Evolutionary conservation across 2,329 filamentous ascomycete genomes (phyloP).

Genomic region (Cytospora mali): DNA sequence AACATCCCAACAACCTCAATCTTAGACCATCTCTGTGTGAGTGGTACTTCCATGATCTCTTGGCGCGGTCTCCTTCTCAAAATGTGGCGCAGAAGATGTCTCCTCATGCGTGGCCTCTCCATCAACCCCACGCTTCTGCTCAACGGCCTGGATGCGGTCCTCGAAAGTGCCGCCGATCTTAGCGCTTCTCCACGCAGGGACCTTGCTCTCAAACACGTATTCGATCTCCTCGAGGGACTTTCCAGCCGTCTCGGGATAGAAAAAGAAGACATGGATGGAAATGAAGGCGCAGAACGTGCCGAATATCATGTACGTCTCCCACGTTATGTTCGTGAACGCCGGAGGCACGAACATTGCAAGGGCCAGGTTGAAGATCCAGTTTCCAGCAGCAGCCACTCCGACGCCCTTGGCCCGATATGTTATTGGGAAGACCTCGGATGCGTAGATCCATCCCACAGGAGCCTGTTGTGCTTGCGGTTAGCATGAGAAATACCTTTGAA

Average conservation of each 20-base stretch:
- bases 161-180: conserved; percentile 21
- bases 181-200: conserved; percentile 23
- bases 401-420: conserved; percentile 56
- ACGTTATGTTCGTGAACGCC: conserved; percentile 48
- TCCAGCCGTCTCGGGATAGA: conserved; percentile 59
- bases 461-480: conserved; percentile 15
- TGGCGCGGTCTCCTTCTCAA: neutral
- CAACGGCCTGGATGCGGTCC: conserved; percentile 17
- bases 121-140: conserved; percentile 10
- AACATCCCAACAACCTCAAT: neutral
- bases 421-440: conserved; percentile 46
- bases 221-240: conserved; percentile 59
- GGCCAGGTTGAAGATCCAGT: conserved; percentile 55
- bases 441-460: conserved; percentile 39
- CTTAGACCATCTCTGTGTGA: conserved; percentile 16
- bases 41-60: neutral
- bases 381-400: conserved; percentile 53
- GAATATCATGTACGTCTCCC: conserved; percentile 56
- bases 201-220: conserved; percentile 46
- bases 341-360: conserved; percentile 52
- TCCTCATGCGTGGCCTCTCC: conserved; percentile 18
- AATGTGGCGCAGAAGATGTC: neutral
- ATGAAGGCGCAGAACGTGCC: conserved; percentile 54
- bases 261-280: conserved; percentile 55
- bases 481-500: neutral